Conservation (phyloP, 1,284 basidiomycete species). For the Apiotrichum laibachii region DNA sequence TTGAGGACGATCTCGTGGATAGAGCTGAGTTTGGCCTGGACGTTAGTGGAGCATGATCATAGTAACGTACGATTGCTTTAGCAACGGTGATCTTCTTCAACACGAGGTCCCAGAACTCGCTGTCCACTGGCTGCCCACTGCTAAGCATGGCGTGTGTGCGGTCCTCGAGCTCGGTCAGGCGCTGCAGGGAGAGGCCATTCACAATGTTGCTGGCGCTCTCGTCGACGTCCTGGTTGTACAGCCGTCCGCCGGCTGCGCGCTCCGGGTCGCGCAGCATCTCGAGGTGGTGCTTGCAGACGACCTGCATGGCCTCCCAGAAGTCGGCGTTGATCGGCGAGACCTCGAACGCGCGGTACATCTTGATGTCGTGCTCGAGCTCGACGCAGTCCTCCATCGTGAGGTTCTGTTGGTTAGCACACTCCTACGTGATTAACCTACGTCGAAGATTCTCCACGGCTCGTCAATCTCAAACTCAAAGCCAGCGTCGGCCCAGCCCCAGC, state of each 20-base stretch:
- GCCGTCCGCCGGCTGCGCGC: slow-evolving; percentile 41
- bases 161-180: slow-evolving; percentile 76
- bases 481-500: slow-evolving; percentile 66
- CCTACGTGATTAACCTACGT: slow-evolving; percentile 64
- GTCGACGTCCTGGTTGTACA: slow-evolving; percentile 42
- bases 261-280: slow-evolving; percentile 64
- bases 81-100: slow-evolving; percentile 91
- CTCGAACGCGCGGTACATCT: slow-evolving; percentile 85
- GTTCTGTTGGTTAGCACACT: slow-evolving; percentile 58
- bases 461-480: slow-evolving; percentile 97
- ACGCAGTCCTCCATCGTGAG: slow-evolving; percentile 82
- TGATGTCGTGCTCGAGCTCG: slow-evolving; percentile 91
- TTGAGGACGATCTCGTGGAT: slow-evolving; percentile 94
- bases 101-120: slow-evolving; percentile 95
- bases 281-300: slow-evolving; percentile 89
- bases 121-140: slow-evolving; percentile 91
- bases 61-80: slow-evolving; percentile 81
- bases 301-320: slow-evolving; percentile 99
- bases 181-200: slow-evolving; percentile 62
- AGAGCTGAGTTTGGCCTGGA: slow-evolving; percentile 79
- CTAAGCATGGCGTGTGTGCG: slow-evolving; percentile 83
- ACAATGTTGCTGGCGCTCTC: slow-evolving; percentile 41
- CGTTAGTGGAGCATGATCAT: slow-evolving; percentile 11
- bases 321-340: slow-evolving; percentile 81
- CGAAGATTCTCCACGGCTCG: slow-evolving; percentile 95